These are phyloP conservation scores for Dendrothele bispora DNA, from an alignment of 768 basidiomycete species.

Conservation along the genomic window DNA sequence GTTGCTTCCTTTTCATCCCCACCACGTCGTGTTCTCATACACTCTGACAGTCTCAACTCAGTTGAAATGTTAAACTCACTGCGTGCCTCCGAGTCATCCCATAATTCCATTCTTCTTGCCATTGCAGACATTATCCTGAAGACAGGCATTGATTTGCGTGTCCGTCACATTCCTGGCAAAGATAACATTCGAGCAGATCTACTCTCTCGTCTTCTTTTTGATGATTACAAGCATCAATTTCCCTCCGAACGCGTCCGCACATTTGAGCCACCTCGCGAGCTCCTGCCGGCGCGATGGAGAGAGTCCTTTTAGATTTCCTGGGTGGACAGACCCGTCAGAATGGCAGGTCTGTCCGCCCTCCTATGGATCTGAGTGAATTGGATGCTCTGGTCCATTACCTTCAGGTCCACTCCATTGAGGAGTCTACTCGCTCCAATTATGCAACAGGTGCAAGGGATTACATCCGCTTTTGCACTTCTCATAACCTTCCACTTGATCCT, in stretches of 20 bases:
- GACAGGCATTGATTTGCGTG: too few species aligned
- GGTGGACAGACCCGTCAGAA: slow-evolving; percentile 6
- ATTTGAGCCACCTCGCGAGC: slow-evolving; percentile 17
- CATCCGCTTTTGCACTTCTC: slow-evolving; percentile 13
- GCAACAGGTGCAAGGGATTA: slow-evolving; percentile 20
- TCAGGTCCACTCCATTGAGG: slow-evolving; percentile 19
- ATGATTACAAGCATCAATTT: too few species aligned
- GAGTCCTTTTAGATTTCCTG: slow-evolving; percentile 16
- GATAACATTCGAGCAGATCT: too few species aligned
- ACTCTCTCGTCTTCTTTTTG: too few species aligned
- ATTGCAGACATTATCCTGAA: too few species aligned
- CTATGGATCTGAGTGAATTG: slow-evolving; percentile 9
- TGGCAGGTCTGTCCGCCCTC: slow-evolving; percentile 5
- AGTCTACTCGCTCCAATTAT: slow-evolving; percentile 15
- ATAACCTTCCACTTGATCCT: slow-evolving; percentile 16
- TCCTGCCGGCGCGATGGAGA: slow-evolving; percentile 17
- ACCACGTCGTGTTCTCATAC: too few species aligned
- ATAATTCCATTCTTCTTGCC: too few species aligned
- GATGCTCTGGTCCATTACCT: slow-evolving; percentile 15
- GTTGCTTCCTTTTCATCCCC: too few species aligned
- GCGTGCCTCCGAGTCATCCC: too few species aligned
- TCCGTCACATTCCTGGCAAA: too few species aligned
- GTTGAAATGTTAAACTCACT: too few species aligned
- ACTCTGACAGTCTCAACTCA: too few species aligned
- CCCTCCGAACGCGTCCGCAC: slow-evolving; percentile 18